These are phyloP conservation scores for Tremellales sp. DNA, from an alignment of 1,284 basidiomycete genomes.

Conservation along the genomic window DNA sequence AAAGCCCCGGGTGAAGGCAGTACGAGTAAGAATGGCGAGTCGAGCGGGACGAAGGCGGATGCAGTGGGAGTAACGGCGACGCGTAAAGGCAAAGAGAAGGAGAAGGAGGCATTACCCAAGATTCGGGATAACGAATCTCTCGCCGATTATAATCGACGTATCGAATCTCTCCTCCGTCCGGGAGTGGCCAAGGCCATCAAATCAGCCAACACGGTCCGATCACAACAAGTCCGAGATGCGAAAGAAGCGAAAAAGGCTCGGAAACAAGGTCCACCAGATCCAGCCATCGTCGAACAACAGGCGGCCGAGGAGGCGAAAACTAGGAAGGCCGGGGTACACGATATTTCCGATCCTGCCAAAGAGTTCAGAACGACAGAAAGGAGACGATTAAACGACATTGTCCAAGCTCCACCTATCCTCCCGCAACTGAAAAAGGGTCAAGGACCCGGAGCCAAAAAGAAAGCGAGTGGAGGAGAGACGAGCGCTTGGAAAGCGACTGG, in stretches of 20 bases:
- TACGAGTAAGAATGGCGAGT: background rate
- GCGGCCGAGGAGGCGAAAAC: conserved; percentile 1
- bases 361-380: conserved; percentile 17
- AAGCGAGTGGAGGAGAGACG: conserved; percentile 5
- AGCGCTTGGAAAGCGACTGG: conserved; percentile 19
- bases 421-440: conserved; percentile 20
- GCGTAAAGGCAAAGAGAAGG: conserved; percentile 7
- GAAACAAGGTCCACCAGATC: no score
- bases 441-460: background rate
- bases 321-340: conserved; percentile 7
- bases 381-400: conserved; percentile 36
- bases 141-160: conserved; percentile 45
- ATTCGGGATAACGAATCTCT: conserved; percentile 24
- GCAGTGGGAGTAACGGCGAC: background rate
- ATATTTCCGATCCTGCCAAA: conserved; percentile 8
- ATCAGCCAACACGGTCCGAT: conserved; percentile 27
- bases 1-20: conserved; percentile 2
- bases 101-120: conserved; percentile 9
- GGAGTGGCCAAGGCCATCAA: conserved; percentile 44
- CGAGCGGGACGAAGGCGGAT: background rate
- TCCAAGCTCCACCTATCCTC: conserved; percentile 37
- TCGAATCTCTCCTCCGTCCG: conserved; percentile 39
- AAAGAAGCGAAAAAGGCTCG: conserved; percentile 23
- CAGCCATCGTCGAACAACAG: background rate
- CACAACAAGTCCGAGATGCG: conserved; percentile 18